Evolutionary conservation across 78 protist genomes (phyloP), one percentile per base, ranked within the genome.

Genomic region (Guillardia theta): DNA sequence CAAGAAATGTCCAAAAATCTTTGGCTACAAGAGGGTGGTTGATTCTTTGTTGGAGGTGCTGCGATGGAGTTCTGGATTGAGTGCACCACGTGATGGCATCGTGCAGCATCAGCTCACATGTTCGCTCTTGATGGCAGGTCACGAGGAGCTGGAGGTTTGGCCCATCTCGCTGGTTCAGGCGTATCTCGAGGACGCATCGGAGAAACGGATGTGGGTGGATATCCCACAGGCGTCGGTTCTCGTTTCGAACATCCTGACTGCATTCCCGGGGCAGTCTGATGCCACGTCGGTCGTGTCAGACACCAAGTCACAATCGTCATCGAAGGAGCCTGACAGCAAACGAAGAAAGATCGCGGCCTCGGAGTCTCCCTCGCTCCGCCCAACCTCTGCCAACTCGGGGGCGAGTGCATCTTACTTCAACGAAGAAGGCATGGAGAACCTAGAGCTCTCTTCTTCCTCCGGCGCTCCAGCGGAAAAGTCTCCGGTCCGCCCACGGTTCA

Each of bases 41-140:
- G 48, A 78, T 30, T 24, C 18, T 4, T 43, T 37, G 50, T 44
- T 78, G 19, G 48, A 78, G 44, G 10, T 78, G 33, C 48, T 78
- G 2, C 19, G 18, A 43, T 78, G 48, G 50, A 78, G 50, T 18
- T 43, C 53, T 6, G 48, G 50, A 22, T 50, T 78, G 10, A 12
- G 53, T 18, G 50, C 90, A 43, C 90, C 90, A 18, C 90, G 90
- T 21, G 90, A 78, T 37, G 90, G 90, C 21, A 43, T 78, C 53
- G 24, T 43, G 18, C 90, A 78, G 50, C 90, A 78, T 8, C 90
- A 78, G 45, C 90, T 78, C 12, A 48, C 90, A 8, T 78, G 90
- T 50, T 6, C 45, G 18, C 50, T 78, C 41, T 30, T 78, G 37
- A 18, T 78, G 18, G 90, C 90, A 24, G 90, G 90, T n/a, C 48